Conservation (phyloP, 352 stramenopile species). For the Saprolegnia parasitica region DNA sequence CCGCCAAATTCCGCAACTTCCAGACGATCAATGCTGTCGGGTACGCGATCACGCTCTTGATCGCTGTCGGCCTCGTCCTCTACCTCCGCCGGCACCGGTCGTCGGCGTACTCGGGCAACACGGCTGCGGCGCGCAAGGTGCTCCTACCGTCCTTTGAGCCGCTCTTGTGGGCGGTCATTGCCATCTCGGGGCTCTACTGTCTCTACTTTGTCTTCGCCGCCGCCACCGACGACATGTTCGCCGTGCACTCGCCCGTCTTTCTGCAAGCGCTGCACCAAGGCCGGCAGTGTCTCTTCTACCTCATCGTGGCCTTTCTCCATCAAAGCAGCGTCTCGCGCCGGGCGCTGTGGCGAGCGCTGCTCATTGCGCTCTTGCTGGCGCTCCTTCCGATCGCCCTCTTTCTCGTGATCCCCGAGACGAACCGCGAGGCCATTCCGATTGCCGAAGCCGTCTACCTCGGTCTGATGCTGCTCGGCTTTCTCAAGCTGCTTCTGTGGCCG, state of each 20-base stretch:
- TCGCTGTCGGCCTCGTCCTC: slow-evolving; percentile 38
- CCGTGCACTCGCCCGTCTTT: neutral
- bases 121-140: slow-evolving; percentile 45
- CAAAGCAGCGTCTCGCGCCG: neutral
- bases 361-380: neutral
- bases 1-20: slow-evolving; percentile 19
- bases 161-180: neutral
- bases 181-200: neutral
- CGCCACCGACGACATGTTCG: neutral
- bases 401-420: neutral
- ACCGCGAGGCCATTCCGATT: neutral
- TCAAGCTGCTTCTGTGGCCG: neutral
- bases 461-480: neutral
- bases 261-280: neutral
- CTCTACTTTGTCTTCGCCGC: slow-evolving; percentile 13
- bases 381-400: neutral
- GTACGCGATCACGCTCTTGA: slow-evolving; percentile 42
- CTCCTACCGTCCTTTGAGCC: slow-evolving; percentile 55
- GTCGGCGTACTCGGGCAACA: slow-evolving; percentile 43
- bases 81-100: slow-evolving; percentile 57
- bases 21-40: slow-evolving; percentile 39
- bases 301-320: slow-evolving; percentile 1
- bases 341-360: neutral
- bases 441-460: neutral
- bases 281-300: slow-evolving; percentile 1